Evolutionary conservation across 371 early-diverging fungal species (phyloP).

Genomic region (Actinomortierella wolfii): DNA sequence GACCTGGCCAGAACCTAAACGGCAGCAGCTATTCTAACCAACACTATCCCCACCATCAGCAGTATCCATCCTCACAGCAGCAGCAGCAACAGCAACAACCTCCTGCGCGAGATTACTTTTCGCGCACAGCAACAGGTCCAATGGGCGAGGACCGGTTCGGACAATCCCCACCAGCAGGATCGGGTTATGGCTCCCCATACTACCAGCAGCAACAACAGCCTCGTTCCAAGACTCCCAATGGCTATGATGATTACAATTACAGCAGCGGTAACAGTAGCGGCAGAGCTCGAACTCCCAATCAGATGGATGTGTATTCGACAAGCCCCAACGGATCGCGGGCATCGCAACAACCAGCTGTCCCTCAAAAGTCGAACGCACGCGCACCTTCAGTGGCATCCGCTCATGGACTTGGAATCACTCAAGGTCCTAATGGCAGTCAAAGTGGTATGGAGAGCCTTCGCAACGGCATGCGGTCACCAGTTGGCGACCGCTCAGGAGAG

Average conservation of each 20-base stretch:
- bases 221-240: constrained; percentile 32
- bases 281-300: too few relatives aligned
- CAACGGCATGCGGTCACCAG: too few relatives aligned
- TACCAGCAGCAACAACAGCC: constrained; percentile 10
- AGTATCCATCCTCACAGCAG: constrained; percentile 27
- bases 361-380: constrained; percentile 43
- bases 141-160: constrained; percentile 20
- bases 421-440: too few relatives aligned
- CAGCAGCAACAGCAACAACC: constrained; percentile 7
- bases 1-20: constrained; percentile 27
- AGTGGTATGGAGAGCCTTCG: too few relatives aligned
- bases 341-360: constrained; percentile 38
- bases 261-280: too few relatives aligned
- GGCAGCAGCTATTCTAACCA: constrained; percentile 24
- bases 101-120: constrained; percentile 21
- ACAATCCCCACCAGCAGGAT: constrained; percentile 6
- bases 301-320: constrained; percentile 8
- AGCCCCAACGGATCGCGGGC: constrained; percentile 19
- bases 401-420: constrained; percentile 31
- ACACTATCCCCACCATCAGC: constrained; percentile 36
- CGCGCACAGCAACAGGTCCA: constrained; percentile 16
- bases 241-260: constrained; percentile 5
- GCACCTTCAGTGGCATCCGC: constrained; percentile 38
- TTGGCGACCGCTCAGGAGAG: too few relatives aligned
- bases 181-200: neutral